Base-by-base conservation (phyloP, 331 rosid species). In the Dryas integrifolia region DNA sequence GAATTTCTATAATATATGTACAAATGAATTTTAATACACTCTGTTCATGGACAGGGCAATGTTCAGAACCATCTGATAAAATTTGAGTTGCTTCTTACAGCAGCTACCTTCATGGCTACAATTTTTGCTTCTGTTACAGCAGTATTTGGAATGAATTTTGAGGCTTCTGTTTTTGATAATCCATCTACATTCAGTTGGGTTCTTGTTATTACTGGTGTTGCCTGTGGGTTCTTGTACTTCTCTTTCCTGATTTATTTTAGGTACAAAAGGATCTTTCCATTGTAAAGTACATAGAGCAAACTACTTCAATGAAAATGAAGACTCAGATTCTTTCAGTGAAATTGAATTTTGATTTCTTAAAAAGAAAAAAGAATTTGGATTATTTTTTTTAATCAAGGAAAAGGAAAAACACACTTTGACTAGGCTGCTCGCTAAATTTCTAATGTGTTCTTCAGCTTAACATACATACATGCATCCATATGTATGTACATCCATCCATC, bases 41-140 rank as follows among this genome's bases (percentile, higher is more conserved):
- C 68, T 82, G 41, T 79, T 64, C 75, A 50, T 46, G 72, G 76
- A 60, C 92, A 94, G 98, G 97, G 92, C 41, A 94, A 86, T 78
- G 93, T 89, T 81, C 98, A 94, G 86, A 94, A 94, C 87, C 97
- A 79, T 60, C 90, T 94, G 56, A 94, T 94, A 81, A 90, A 89
- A 74, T 91, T 86, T 72, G 90, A 94, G 90, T 70, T 94, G 86
- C 96, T 94, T 73, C 93, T 94, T 48, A 94, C 92, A 14, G 98
- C 97, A 9, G 95, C 98, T 5, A 91, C 95, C 58, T 86, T 94
- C 84, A 75, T 87, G 70, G 96, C 98, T 58, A 78, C 97, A 44
- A 51, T 84, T 72, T 94, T 80, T 82, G 89, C 98, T 10, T 46
- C 96, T 1, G 92, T 94, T 67, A 61, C 98, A 3, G 98, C 87